These are phyloP conservation scores for Phytophthora tubulina DNA, from an alignment of 352 stramenopile species.

Conservation along the genomic window DNA sequence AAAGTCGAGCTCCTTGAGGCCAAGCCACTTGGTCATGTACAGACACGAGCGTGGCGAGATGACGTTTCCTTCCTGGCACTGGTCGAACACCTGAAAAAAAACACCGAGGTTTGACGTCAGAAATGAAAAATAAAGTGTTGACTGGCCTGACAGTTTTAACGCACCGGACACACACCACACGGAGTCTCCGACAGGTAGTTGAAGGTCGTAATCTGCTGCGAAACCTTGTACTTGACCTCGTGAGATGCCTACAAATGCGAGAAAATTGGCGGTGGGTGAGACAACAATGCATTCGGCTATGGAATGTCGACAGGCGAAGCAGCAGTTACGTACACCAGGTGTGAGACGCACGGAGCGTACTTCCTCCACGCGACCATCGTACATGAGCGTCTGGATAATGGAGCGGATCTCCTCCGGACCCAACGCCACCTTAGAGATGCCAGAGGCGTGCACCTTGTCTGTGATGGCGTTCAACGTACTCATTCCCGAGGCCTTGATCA, in stretches of 20 bases:
- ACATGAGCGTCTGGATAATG: slow-evolving; percentile 94
- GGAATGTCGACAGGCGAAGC: neutral
- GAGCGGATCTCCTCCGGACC: slow-evolving; percentile 91
- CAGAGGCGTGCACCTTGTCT: slow-evolving; percentile 91
- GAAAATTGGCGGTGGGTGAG: slow-evolving; percentile 12
- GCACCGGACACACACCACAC: slow-evolving; percentile 89
- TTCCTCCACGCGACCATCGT: slow-evolving; percentile 92
- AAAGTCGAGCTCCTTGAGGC: slow-evolving; percentile 90
- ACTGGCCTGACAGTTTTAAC: slow-evolving; percentile 23
- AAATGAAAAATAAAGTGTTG: slow-evolving; percentile 8
- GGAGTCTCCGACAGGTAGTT: slow-evolving; percentile 91
- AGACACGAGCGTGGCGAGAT: slow-evolving; percentile 92
- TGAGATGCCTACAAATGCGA: slow-evolving; percentile 57
- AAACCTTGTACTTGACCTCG: slow-evolving; percentile 91
- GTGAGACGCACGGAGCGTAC: slow-evolving; percentile 84
- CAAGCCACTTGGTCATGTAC: slow-evolving; percentile 93
- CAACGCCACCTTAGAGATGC: slow-evolving; percentile 92
- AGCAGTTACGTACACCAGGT: slow-evolving; percentile 61
- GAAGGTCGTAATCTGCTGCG: slow-evolving; percentile 86
- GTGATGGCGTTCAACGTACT: slow-evolving; percentile 90
- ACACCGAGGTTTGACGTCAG: slow-evolving; percentile 14
- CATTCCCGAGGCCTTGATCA: slow-evolving; percentile 90
- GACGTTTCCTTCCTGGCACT: slow-evolving; percentile 92
- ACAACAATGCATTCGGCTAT: neutral
- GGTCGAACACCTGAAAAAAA: slow-evolving; percentile 80